Evolutionary conservation across 2,329 filamentous ascomycete species (phyloP).

Genomic region (Aureobasidium mangrovei): DNA sequence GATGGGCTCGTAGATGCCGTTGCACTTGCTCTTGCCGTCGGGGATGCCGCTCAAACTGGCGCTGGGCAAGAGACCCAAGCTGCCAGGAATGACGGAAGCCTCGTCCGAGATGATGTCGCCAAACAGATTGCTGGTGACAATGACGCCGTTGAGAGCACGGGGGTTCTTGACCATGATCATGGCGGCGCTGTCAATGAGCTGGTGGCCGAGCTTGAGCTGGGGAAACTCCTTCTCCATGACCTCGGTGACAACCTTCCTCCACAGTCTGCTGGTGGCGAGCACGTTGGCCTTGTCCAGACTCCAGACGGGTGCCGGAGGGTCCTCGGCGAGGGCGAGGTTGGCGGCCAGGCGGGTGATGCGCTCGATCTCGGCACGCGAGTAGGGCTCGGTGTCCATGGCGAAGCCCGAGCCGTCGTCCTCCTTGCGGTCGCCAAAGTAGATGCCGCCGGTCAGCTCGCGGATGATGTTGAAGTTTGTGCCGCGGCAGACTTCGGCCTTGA

Average conservation of each 20-base stretch:
- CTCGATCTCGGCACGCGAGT: conserved; percentile 78
- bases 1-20: conserved; percentile 96
- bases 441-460: conserved; percentile 82
- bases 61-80: conserved; percentile 77
- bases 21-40: conserved; percentile 73
- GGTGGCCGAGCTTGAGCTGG: conserved; percentile 71
- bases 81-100: conserved; percentile 87
- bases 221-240: conserved; percentile 85
- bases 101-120: conserved; percentile 96
- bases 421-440: conserved; percentile 88
- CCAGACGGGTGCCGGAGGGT: conserved; percentile 71
- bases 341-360: conserved; percentile 75
- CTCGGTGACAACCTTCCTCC: conserved; percentile 79
- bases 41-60: conserved; percentile 81
- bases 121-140: conserved; percentile 89
- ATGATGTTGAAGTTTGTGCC: conserved; percentile 90
- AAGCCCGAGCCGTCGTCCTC: conserved; percentile 67
- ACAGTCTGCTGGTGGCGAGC: conserved; percentile 78
- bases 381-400: conserved; percentile 80
- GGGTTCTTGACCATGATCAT: conserved; percentile 98
- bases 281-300: conserved; percentile 96
- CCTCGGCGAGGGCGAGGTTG: conserved; percentile 66
- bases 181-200: conserved; percentile 91
- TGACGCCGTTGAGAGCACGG: conserved; percentile 73
- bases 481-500: conserved; percentile 76